Evolutionary conservation across 345 rosid species (phyloP).

Genomic region (Sonneratia caseolaris): DNA sequence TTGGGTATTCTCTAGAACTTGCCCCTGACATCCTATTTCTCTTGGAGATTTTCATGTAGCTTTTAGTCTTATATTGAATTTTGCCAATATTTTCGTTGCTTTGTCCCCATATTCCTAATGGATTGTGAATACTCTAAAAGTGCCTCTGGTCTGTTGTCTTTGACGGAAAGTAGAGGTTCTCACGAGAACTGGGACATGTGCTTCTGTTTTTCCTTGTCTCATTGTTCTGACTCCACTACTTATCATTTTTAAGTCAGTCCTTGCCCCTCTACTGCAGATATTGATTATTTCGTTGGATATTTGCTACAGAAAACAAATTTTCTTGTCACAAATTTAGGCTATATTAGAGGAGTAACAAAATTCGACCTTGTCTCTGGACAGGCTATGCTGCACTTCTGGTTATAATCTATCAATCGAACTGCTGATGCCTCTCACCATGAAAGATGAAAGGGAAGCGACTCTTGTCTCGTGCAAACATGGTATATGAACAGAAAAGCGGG

Average conservation of each 20-base stretch:
- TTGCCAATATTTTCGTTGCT: background rate
- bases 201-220: background rate
- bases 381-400: no score
- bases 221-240: background rate
- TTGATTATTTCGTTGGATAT: background rate
- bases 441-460: no score
- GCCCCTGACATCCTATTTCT: background rate
- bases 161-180: no score
- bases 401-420: no score
- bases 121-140: no score
- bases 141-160: no score
- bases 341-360: background rate
- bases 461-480: no score
- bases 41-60: background rate
- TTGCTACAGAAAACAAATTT: no score
- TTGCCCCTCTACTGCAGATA: background rate
- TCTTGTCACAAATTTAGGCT: background rate
- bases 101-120: no score
- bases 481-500: no score
- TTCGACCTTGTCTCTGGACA: constrained; percentile 21
- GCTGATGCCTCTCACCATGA: no score
- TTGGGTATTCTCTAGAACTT: background rate
- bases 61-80: background rate
- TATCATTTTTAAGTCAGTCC: background rate
- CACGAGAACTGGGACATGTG: background rate